phyloP scores from a whole-genome alignment of 2,329 filamentous ascomycete genomes.

The Lachnellula suecica region DNA sequence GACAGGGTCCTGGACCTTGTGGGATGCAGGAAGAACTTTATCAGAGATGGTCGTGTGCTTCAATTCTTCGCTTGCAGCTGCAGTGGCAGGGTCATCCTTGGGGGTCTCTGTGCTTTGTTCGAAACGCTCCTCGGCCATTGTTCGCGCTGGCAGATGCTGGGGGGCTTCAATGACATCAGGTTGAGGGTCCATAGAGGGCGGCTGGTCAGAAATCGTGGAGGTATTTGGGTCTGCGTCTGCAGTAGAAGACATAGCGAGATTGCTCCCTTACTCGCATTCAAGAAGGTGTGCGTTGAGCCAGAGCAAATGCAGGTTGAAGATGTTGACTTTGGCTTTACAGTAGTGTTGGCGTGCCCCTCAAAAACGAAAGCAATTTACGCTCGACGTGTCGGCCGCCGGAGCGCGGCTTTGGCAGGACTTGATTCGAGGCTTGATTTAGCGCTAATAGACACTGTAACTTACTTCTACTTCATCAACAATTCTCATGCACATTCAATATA shows the following conservation, averaged over 20 bases:
- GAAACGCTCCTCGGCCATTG: slow-evolving; percentile 15
- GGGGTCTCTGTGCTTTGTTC: slow-evolving; percentile 11
- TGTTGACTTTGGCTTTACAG: neutral
- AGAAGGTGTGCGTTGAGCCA: neutral
- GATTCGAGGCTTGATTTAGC: too few species aligned
- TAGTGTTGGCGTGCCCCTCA: slow-evolving; percentile 1
- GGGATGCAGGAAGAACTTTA: slow-evolving; percentile 31
- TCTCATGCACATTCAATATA: too few species aligned
- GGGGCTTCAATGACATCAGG: slow-evolving; percentile 25
- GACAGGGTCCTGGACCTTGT: slow-evolving; percentile 28
- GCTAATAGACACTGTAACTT: too few species aligned
- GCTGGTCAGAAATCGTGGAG: slow-evolving; percentile 13
- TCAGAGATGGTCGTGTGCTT: slow-evolving; percentile 63
- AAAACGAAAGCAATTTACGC: neutral
- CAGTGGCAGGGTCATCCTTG: slow-evolving; percentile 61
- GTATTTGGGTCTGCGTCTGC: slow-evolving; percentile 15
- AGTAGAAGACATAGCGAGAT: slow-evolving; percentile 22
- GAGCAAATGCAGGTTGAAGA: neutral
- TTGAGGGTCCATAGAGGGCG: slow-evolving; percentile 10
- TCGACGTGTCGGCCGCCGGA: neutral
- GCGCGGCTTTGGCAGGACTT: too few species aligned
- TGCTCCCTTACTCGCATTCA: slow-evolving; percentile 15
- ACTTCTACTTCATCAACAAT: too few species aligned
- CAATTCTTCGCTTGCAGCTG: slow-evolving; percentile 62
- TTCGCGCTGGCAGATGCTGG: slow-evolving; percentile 27